Evolutionary conservation across 148 eudicot species (phyloP).

Genomic region (Heliamphora exappendiculata): DNA sequence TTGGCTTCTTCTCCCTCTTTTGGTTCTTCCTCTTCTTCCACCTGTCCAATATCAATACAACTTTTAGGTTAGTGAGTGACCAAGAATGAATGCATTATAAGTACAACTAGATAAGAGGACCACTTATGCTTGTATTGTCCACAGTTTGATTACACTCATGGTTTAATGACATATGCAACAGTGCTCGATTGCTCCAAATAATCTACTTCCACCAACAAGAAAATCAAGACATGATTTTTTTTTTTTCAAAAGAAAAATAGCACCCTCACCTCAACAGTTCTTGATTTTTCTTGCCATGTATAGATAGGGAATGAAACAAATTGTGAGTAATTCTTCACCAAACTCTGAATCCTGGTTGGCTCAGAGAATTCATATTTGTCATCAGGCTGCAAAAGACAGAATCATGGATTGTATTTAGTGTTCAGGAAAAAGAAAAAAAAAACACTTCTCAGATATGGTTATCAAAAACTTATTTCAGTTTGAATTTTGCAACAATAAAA

Average conservation of each 20-base stretch:
- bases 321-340: constrained; percentile 95
- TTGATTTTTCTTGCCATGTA: constrained; percentile 96
- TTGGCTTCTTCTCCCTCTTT: constrained; percentile 79
- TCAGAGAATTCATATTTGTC: constrained; percentile 94
- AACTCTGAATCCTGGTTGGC: constrained; percentile 58
- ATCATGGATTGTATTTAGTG: too few species aligned
- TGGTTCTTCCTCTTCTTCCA: constrained; percentile 87
- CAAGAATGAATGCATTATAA: not conserved
- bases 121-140: not conserved
- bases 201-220: not conserved
- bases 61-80: not conserved
- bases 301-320: constrained; percentile 83
- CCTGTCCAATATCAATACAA: constrained; percentile 33
- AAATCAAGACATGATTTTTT: not conserved
- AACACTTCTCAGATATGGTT: not conserved
- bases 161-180: not conserved
- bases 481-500: not conserved
- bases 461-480: not conserved
- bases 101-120: not conserved
- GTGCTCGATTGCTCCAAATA: not conserved
- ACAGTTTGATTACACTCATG: not conserved
- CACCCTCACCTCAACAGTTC: constrained; percentile 68
- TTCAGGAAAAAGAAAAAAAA: too few species aligned
- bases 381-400: constrained; percentile 57
- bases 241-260: not conserved